A percentile compares a stretch with the other conserved stretches of the same genome.
These are phyloP conservation scores for Zizania palustris DNA, from an alignment of 202 grass and related monocot species.

Conservation along the genomic window DNA sequence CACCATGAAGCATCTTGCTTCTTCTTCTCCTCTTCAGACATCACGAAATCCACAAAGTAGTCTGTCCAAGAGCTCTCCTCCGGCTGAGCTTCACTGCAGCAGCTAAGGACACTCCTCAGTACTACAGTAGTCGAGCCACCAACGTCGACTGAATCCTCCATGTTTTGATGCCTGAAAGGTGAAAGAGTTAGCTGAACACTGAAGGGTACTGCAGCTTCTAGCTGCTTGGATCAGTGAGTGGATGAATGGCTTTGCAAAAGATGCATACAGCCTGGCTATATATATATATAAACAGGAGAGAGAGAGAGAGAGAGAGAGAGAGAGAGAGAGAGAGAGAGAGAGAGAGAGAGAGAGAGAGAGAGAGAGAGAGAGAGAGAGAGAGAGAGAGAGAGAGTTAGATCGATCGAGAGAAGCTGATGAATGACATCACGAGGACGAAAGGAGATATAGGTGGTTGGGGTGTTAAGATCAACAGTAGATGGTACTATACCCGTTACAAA, in stretches of 20 bases:
- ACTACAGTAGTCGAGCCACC: constrained; percentile 54
- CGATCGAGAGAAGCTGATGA: constrained; percentile 23
- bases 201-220: constrained; percentile 29
- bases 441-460: constrained; percentile 54
- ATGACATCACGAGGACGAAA: constrained; percentile 35
- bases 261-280: constrained; percentile 44
- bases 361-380: constrained; percentile 31
- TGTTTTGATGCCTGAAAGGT: constrained; percentile 45
- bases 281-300: constrained; percentile 40
- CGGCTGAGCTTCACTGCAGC: constrained; percentile 44
- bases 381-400: constrained; percentile 24
- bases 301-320: constrained; percentile 27
- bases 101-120: constrained; percentile 43
- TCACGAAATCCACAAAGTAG: constrained; percentile 81
- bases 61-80: constrained; percentile 84
- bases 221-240: constrained; percentile 37
- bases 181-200: constrained; percentile 22
- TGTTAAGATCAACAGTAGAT: constrained; percentile 68
- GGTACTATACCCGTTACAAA: constrained; percentile 45
- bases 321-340: constrained; percentile 33
- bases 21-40: constrained; percentile 61
- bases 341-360: constrained; percentile 31
- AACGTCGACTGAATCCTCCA: constrained; percentile 72
- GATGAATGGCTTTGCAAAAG: constrained; percentile 39
- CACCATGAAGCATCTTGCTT: constrained; percentile 38